Base-by-base conservation (phyloP, 1,284 basidiomycete genomes). In the Pholiota adiposa region DNA sequence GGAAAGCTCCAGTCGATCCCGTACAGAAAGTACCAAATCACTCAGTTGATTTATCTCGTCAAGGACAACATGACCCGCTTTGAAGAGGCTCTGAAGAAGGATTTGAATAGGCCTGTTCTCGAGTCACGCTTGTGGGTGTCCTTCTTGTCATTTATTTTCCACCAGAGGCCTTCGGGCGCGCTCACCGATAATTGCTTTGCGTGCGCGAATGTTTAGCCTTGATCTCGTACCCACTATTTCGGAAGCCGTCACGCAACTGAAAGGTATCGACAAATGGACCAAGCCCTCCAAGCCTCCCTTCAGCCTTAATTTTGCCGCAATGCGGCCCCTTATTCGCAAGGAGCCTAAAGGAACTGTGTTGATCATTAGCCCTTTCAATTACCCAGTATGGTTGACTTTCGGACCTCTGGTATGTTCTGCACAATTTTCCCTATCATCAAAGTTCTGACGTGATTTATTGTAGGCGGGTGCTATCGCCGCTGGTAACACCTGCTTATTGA, bases 381-480 rank as follows among this genome's bases (percentile, higher is more conserved):
- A 81, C 63, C 82, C 81, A 0, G 43, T 88, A 5, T 87, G 78
- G 76, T 69, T 87, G 43, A 69, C 79, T 0, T 48, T 89, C 3
- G 74, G 75, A 1, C 86, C 87, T 16, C 57, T 90, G 66, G 89
- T 89, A 60, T 38, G 81, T 69, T 25, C 34, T 27, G 12, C 38
- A 48, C 38, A 29, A 18, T 23, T 41, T 2, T 8, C 12, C 14
- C 2, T 5, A 16, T 9, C 9, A 25, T 9, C 16, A 36, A 6
- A 19, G 25, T 12, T 21, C 21, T 29, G 53, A 41, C n/a, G 19
- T n/a, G n/a, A 49, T 16, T 51, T 43, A 27, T 38, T 54, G 4
- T 72, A 93, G 83, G 82, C 86, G 21, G 87, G 88, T 25, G 94
- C 94, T 2, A 85, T 96, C 38, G 89, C 93, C 0, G 92, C 93